Percentiles rank a stretch among this genome's conserved stretches.
Conservation (phyloP, 306 rosid genomes). For the Sicyos edulis region DNA sequence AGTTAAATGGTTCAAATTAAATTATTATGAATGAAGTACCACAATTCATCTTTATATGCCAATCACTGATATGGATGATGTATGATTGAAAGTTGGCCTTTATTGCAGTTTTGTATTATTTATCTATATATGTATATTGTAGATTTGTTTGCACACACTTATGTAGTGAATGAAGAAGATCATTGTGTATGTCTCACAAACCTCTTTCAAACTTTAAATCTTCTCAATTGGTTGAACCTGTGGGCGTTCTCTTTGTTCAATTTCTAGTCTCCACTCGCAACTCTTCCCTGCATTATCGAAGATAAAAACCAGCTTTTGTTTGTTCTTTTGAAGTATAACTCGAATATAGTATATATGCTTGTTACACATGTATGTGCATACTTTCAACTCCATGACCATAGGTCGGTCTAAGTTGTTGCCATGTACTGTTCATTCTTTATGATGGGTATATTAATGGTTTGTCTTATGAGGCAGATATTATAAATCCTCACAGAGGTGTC, state of each 20-base stretch:
- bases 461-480: conserved; percentile 54
- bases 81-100: background rate
- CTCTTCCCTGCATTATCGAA: background rate
- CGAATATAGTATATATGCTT: background rate
- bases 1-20: background rate
- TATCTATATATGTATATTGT: background rate
- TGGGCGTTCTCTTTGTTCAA: background rate
- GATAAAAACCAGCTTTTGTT: background rate
- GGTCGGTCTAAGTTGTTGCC: background rate
- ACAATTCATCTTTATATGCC: background rate
- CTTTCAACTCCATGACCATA: conserved; percentile 9
- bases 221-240: background rate
- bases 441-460: conserved; percentile 17
- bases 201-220: background rate
- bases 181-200: background rate
- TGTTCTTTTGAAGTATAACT: background rate
- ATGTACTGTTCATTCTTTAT: conserved; percentile 11
- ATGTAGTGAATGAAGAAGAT: background rate
- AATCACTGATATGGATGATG: background rate
- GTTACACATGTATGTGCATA: background rate
- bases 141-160: background rate
- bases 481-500: conserved; percentile 66
- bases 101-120: background rate
- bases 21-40: background rate
- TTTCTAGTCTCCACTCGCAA: background rate